Evolutionary conservation across 2,329 filamentous ascomycete genomes (phyloP), one percentile per base, ranked within the genome.

Genomic region (Ceratocystis colombiana): DNA sequence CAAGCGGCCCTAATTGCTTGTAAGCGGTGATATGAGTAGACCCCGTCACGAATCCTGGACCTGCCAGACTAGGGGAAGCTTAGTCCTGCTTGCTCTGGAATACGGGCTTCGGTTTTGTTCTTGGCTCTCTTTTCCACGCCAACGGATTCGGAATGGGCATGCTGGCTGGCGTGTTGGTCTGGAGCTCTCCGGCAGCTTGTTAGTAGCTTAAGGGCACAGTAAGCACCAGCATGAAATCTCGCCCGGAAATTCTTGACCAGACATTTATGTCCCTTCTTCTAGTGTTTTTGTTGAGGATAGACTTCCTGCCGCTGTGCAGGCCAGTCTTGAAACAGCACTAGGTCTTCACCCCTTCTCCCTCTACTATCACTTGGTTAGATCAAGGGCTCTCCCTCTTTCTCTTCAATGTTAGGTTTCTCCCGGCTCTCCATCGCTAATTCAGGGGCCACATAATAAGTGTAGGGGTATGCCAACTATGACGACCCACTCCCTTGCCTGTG

Each of bases 381-480:
- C 53, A 25, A 57, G 22, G 53, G 10, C 25, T 30, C 30, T 25
- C 20, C 20, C 25, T 55, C 15, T 57, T 28, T 33, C 28, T 30
- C 10, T 57, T 33, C 22, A 22, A 22, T 12, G 48, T 22, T 8
- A 25, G 55, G 25, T 10, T 65, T 45, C 64, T 65, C 25, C 41
- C 59, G 64, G 53, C 64, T 46, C 53, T 65, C 41, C 61, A 65
- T 65, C 64, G 53, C 44, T 59, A 61, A 65, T 46, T 65, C 64
- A 65, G 64, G 64, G 64, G 64, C 44, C 61, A n/a, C 28, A 30
- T 28, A 20, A 20, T 1, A 59, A 37, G 30, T 41, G 55, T 59
- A 37, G 55, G 55, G 55, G 28, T 37, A 25, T 59, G 30, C 7
- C 22, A 30, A n/a, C 17, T 17, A 59, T 59, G 30, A 7, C 30